Conservation (phyloP, 2,329 filamentous ascomycete species). For the Ophiostoma ips region DNA sequence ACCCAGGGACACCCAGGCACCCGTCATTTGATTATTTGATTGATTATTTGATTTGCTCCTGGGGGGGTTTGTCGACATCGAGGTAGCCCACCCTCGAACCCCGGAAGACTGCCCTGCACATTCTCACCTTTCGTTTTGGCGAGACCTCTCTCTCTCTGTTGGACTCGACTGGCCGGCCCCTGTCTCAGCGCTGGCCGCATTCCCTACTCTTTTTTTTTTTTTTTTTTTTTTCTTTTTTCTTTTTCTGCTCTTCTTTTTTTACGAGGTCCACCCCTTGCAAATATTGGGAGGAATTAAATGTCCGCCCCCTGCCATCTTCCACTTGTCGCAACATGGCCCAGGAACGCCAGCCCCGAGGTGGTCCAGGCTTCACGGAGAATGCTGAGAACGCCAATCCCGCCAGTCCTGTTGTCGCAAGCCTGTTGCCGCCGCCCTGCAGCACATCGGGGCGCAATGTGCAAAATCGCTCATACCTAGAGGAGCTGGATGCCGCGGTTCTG, state of each 20-base stretch:
- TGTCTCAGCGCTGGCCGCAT: neutral
- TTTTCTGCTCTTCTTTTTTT: neutral
- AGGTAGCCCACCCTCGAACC: too few relatives aligned
- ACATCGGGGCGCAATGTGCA: neutral
- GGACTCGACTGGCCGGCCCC: too few relatives aligned
- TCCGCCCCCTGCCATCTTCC: neutral
- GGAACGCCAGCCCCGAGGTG: slow-evolving; percentile 1
- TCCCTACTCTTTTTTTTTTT: too few relatives aligned
- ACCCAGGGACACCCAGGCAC: too few relatives aligned
- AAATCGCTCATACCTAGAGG: slow-evolving; percentile 5
- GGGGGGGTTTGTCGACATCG: too few relatives aligned
- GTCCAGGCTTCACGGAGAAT: neutral
- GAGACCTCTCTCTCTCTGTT: too few relatives aligned
- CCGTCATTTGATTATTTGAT: too few relatives aligned
- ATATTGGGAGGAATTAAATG: neutral
- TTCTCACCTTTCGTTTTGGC: too few relatives aligned
- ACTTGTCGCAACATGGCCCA: slow-evolving; percentile 6
- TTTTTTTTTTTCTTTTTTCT: neutral
- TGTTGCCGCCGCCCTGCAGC: neutral
- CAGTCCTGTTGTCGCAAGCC: neutral
- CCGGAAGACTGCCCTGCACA: too few relatives aligned
- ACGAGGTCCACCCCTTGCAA: neutral
- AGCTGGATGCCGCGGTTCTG: slow-evolving; percentile 4
- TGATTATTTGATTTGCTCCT: too few relatives aligned
- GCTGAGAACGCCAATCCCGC: slow-evolving; percentile 4